Conservation (phyloP, 441 rosid species). For the Brassica balearica region DNA sequence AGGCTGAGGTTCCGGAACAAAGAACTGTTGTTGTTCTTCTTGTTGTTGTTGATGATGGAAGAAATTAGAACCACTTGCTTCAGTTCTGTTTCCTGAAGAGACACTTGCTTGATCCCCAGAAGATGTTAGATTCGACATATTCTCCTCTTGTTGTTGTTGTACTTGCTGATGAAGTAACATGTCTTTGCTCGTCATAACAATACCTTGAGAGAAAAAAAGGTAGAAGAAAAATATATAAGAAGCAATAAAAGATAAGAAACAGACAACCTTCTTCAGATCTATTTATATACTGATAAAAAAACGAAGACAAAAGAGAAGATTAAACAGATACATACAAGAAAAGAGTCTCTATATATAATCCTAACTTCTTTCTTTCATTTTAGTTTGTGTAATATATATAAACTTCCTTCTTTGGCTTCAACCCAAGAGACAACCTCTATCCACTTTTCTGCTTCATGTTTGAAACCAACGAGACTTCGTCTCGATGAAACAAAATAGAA, state of each 20-base stretch:
- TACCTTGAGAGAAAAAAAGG: background rate
- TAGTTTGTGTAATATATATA: conserved; percentile 14
- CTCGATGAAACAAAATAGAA: conserved; percentile 46
- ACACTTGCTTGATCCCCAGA: conserved; percentile 82
- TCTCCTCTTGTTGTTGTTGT: conserved; percentile 57
- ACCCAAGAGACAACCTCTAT: conserved; percentile 70
- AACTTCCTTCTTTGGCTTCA: conserved; percentile 62
- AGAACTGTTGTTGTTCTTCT: conserved; percentile 37
- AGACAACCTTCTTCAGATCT: conserved; percentile 38
- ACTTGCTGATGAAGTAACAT: conserved; percentile 58
- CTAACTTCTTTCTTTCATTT: conserved; percentile 26
- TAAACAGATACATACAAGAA: conserved; percentile 44
- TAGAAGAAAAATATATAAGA: conserved; percentile 14
- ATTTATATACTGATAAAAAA: conserved; percentile 18
- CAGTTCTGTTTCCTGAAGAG: conserved; percentile 73
- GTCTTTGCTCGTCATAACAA: conserved; percentile 55
- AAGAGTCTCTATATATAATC: conserved; percentile 25
- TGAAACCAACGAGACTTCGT: conserved; percentile 30
- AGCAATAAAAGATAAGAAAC: conserved; percentile 3
- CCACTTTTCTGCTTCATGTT: conserved; percentile 45
- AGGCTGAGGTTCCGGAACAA: conserved; percentile 56
- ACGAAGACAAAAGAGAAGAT: conserved; percentile 39
- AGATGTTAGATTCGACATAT: conserved; percentile 92
- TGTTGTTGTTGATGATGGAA: conserved; percentile 31
- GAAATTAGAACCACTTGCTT: conserved; percentile 49